Conservation (phyloP, 176 grass and related monocot genomes). For the Ensete glaucum region DNA sequence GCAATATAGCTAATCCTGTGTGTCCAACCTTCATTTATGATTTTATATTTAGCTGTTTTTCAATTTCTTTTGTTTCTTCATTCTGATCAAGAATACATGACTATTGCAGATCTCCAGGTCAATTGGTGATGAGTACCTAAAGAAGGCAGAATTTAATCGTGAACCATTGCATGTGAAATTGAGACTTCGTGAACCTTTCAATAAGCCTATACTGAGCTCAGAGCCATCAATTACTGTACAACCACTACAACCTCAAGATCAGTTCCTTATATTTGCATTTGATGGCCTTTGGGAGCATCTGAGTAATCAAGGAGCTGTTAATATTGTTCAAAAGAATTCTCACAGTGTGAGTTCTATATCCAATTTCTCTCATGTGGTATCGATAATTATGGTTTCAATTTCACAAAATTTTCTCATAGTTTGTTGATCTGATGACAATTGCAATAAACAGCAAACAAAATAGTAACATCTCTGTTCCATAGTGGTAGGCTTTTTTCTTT, state of each 20-base stretch:
- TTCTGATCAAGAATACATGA: neutral
- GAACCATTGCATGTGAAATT: conserved; percentile 63
- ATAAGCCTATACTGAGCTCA: conserved; percentile 66
- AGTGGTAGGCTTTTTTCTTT: no score
- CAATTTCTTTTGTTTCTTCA: neutral
- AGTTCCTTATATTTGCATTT: no score
- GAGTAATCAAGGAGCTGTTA: no score
- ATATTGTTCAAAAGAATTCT: conserved; percentile 51
- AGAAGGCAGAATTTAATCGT: no score
- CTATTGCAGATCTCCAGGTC: conserved; percentile 37
- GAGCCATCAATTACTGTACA: conserved; percentile 71
- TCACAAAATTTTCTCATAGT: neutral
- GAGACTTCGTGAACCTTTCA: conserved; percentile 62
- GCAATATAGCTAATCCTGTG: no score
- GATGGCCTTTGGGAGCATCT: no score
- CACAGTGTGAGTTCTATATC: conserved; percentile 40
- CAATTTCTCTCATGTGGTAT: no score
- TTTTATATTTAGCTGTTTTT: no score
- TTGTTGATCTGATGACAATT: neutral
- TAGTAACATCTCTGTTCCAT: no score
- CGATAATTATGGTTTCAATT: neutral
- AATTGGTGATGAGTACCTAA: no score
- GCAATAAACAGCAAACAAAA: no score
- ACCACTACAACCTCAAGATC: conserved; percentile 46
- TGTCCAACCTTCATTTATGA: no score